Evolutionary conservation across 2,329 filamentous ascomycete species (phyloP), one percentile per base, ranked within the genome.

Genomic region (Lizonia empirigonia): DNA sequence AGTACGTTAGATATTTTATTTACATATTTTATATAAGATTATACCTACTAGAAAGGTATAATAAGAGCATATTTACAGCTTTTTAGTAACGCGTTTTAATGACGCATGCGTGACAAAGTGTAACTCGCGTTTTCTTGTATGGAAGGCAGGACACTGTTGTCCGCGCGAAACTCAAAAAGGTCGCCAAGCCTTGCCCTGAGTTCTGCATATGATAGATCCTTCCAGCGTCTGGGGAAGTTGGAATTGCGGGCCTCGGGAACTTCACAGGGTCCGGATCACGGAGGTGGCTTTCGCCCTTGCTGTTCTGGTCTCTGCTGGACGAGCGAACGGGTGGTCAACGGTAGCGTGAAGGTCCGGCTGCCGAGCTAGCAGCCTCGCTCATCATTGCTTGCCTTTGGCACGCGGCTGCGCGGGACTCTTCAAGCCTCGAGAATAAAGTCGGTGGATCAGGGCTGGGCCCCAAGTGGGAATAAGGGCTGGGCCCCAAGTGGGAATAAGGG

Each of bases 271-370:
- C 10, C n/a, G 19, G 20, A 1, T 27, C 26, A 30, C 2, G 24
- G 4, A 22, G 7, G 7, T 9, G 15, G n/a, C 5, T 18, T 24
- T 30, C 9, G 23, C 22, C 16, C 30, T 15, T 30, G 18, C 13
- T 16, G 32, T 30, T 24, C 12, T 29, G 26, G 12, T 16, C 9
- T n/a, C n/a, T n/a, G n/a, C n/a, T n/a, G 13, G 42, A 37, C 26
- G n/a, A 18, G 18, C 13, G 19, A 32, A 40, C 12, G 34, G 22
- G n/a, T 30, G 19, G 35, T 40, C 19, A 24, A 29, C 34, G 23
- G 40, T 35, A 44, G 39, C 23, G 7, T 32, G 26, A 39, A n/a
- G n/a, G 30, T 29, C 49, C 37, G 49, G 24, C 16, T n/a, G 30
- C 37, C 20, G 36, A 42, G 49, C 41, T 37, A 35, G 20, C 26